Conservation (phyloP, 345 rosid species). For the Gynandropsis gynandra region DNA sequence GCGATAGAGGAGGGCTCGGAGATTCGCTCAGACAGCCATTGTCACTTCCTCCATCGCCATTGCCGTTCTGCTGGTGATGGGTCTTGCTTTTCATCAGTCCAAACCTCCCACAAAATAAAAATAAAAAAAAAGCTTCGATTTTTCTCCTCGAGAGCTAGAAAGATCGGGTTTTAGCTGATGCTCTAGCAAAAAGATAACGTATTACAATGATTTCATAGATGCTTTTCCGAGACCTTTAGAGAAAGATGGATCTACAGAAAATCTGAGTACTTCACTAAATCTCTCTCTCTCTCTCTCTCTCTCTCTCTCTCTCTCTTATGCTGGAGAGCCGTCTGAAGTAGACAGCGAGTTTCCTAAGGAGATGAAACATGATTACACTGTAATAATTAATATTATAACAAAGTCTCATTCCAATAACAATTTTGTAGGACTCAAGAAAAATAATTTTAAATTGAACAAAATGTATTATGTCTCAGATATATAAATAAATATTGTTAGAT, state of each 20-base stretch:
- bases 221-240: constrained; percentile 5
- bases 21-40: constrained; percentile 39
- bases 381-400: no score
- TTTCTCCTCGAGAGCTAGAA: constrained; percentile 1
- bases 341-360: constrained; percentile 24
- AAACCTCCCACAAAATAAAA: neutral
- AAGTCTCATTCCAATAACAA: no score
- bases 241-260: constrained; percentile 19
- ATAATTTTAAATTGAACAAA: no score
- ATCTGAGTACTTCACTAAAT: constrained; percentile 16
- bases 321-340: constrained; percentile 18
- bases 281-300: constrained; percentile 1
- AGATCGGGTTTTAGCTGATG: neutral
- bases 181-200: constrained; percentile 3
- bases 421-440: no score
- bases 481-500: no score
- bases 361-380: constrained; percentile 22
- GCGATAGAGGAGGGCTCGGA: constrained; percentile 67
- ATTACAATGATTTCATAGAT: constrained; percentile 18
- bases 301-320: constrained; percentile 5
- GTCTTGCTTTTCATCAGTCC: constrained; percentile 35
- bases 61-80: constrained; percentile 28
- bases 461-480: no score
- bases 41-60: constrained; percentile 33
- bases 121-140: constrained; percentile 6